Evolutionary conservation across 169 alveolate species (phyloP), one percentile per base, ranked within the genome.

Genomic region (Plasmodium knowlesi): DNA sequence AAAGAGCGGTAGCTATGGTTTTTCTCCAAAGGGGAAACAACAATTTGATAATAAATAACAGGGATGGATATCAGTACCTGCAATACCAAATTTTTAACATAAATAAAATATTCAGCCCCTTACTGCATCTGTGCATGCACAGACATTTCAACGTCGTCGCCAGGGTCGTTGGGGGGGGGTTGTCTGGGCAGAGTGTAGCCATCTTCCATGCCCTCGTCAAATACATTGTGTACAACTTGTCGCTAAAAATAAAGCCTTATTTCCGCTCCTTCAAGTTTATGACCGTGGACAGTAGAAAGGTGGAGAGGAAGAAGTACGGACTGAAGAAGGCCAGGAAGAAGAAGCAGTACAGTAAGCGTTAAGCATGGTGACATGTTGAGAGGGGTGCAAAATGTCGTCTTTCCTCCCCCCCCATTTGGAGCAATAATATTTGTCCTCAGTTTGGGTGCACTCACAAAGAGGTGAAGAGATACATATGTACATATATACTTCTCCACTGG

Each of bases 61-160:
- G 97, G 54, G 97, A 96, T 73, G 97, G 97, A 3, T 96, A 96
- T 95, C 97, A 96, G 74, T 96, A 96, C 88, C 91, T 95, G 34
- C 95, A 90, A 70, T 96, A 96, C 84, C 92, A 93, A 81, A 92
- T 93, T 83, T 84, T 92, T 28, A 84, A 96, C 73, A 53, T 96
- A 50, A 81, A 95, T 80, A 95, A 95, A 83, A 95, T 96, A 30
- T 94, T 96, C 71, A 96, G 96, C 74, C 97, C 97, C 0, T 37
- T 96, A 53, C 82, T 94, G 34, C 82, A 82, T 81, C 84, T 96
- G 39, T 83, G 94, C 57, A 78, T 92, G 82, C 76, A 96, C 54
- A 96, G 92, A 43, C 79, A 93, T 92, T 96, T 96, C 81, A 95
- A 96, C 80, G 88, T 96, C 5, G 95, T 96, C n/a, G 97, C 97